Evolutionary conservation across 257 asterid genomes (phyloP).

Genomic region (Petunia secreta): DNA sequence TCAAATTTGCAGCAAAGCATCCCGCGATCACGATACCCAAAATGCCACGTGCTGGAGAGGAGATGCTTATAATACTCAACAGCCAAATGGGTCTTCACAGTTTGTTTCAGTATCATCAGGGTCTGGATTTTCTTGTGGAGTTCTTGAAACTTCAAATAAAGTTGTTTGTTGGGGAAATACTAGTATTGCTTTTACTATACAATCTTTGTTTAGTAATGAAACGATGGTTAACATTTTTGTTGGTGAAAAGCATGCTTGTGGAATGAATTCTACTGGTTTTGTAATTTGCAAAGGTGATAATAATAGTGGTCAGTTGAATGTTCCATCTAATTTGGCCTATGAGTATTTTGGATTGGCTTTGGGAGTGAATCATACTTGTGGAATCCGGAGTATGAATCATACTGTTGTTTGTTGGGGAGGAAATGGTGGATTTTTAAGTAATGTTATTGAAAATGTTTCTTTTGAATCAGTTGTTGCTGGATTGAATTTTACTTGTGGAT

Average conservation of each 20-base stretch:
- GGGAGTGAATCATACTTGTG: slow-evolving; percentile 72
- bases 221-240: slow-evolving; percentile 59
- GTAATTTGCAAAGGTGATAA: slow-evolving; percentile 69
- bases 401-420: slow-evolving; percentile 90
- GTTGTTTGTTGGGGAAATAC: slow-evolving; percentile 72
- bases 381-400: slow-evolving; percentile 49
- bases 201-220: slow-evolving; percentile 45
- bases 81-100: slow-evolving; percentile 28
- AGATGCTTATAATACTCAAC: slow-evolving; percentile 24
- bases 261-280: slow-evolving; percentile 47
- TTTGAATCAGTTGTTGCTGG: slow-evolving; percentile 82
- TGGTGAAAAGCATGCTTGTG: slow-evolving; percentile 78
- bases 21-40: slow-evolving; percentile 27
- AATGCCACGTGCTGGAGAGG: slow-evolving; percentile 71
- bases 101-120: slow-evolving; percentile 66
- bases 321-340: slow-evolving; percentile 43
- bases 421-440: slow-evolving; percentile 39
- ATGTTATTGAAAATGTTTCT: slow-evolving; percentile 38
- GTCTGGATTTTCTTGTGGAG: slow-evolving; percentile 67
- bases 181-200: slow-evolving; percentile 38
- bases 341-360: slow-evolving; percentile 58
- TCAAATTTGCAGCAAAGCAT: slow-evolving; percentile 59
- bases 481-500: slow-evolving; percentile 69
- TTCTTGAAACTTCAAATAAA: slow-evolving; percentile 34
- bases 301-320: slow-evolving; percentile 54